A percentile compares a stretch with the other conserved stretches of the same genome.
These are phyloP conservation scores for Candida sojae DNA, from an alignment of 1,139 yeast species.

Conservation along the genomic window DNA sequence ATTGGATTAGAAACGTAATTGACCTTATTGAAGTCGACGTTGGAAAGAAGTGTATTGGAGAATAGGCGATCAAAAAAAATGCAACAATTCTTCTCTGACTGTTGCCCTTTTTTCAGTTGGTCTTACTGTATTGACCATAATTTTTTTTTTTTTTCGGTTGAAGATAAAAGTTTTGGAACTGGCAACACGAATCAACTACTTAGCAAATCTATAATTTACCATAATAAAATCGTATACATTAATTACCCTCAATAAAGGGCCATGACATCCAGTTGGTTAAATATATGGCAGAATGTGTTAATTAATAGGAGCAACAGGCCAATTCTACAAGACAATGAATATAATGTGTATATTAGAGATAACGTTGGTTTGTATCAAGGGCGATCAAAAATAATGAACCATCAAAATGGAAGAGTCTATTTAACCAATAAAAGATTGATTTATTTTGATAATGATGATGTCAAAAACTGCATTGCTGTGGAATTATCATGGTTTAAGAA, in stretches of 20 bases:
- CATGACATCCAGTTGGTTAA: conserved; percentile 15
- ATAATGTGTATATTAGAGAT: conserved; percentile 50
- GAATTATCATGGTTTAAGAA: conserved; percentile 47
- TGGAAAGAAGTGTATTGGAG: background rate
- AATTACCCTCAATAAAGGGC: background rate
- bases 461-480: conserved; percentile 49
- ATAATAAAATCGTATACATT: background rate
- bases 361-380: conserved; percentile 74
- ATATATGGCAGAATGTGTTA: conserved; percentile 38
- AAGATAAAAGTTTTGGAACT: too few relatives aligned
- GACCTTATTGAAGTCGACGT: background rate
- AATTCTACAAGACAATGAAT: conserved; percentile 38
- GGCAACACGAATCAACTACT: too few relatives aligned
- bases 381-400: conserved; percentile 57
- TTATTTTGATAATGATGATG: conserved; percentile 60
- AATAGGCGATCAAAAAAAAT: background rate
- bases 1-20: background rate
- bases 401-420: conserved; percentile 78
- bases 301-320: conserved; percentile 53
- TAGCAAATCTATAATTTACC: background rate
- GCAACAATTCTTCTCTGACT: too few relatives aligned
- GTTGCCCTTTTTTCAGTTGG: background rate
- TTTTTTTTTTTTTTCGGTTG: background rate
- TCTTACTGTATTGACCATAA: background rate
- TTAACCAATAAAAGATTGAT: conserved; percentile 73